Evolutionary conservation across 495 filamentous ascomycete species (phyloP).

Genomic region (Xylaria nigripes): DNA sequence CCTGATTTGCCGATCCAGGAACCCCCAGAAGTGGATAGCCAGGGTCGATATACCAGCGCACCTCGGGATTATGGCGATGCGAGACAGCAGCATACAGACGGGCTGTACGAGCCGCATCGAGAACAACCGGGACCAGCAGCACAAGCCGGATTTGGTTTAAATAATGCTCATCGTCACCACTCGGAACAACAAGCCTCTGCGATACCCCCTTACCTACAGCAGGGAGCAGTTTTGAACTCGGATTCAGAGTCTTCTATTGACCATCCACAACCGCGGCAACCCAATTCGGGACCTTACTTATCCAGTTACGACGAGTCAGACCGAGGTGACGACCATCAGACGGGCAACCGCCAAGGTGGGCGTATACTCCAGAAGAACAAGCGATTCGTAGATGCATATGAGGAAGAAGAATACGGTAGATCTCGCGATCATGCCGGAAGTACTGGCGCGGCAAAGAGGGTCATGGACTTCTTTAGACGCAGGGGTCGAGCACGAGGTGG

Average conservation of each 20-base stretch:
- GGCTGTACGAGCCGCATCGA: constrained; percentile 34
- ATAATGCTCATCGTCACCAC: constrained; percentile 23
- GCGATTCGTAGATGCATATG: constrained; percentile 89
- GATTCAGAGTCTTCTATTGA: constrained; percentile 44
- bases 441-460: constrained; percentile 74
- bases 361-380: constrained; percentile 72
- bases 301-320: constrained; percentile 33
- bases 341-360: constrained; percentile 34
- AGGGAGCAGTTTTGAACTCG: constrained; percentile 37
- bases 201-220: constrained; percentile 34
- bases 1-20: constrained; percentile 42
- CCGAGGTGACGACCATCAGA: constrained; percentile 19
- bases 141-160: constrained; percentile 17
- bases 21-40: constrained; percentile 32
- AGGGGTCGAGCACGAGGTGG: constrained; percentile 67
- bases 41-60: constrained; percentile 32
- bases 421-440: constrained; percentile 65
- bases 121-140: constrained; percentile 17
- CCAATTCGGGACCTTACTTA: constrained; percentile 28
- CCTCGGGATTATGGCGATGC: constrained; percentile 24
- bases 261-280: constrained; percentile 24
- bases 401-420: constrained; percentile 56
- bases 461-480: constrained; percentile 97
- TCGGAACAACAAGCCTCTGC: constrained; percentile 21
- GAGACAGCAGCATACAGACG: constrained; percentile 30